These are phyloP conservation scores for Fusarium sp. DNA, from an alignment of 2,329 filamentous ascomycete species.

Conservation along the genomic window DNA sequence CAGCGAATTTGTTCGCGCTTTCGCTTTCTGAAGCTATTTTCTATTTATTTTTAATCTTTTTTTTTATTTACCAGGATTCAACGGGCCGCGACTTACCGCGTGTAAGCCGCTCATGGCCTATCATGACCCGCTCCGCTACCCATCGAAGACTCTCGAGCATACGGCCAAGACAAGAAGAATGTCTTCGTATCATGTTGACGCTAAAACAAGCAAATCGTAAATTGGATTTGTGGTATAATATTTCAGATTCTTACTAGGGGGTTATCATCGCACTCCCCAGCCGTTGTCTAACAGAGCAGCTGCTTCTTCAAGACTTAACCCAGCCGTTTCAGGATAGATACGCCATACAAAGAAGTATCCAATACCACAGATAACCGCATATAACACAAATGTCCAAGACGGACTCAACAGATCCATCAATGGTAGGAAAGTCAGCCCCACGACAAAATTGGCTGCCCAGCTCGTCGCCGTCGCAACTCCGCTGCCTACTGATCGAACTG, in stretches of 20 bases:
- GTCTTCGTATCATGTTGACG: constrained; percentile 15
- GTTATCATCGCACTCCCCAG: constrained; percentile 73
- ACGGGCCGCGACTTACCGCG: constrained; percentile 36
- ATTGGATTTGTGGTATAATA: background rate
- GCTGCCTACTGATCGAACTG: constrained; percentile 79
- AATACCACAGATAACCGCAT: constrained; percentile 75
- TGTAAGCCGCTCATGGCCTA: constrained; percentile 24
- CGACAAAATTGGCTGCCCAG: constrained; percentile 88
- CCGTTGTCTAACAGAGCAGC: constrained; percentile 77
- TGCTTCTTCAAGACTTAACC: constrained; percentile 84
- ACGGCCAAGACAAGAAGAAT: constrained; percentile 10
- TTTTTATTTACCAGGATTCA: background rate
- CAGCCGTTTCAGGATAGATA: constrained; percentile 89
- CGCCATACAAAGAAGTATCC: constrained; percentile 78
- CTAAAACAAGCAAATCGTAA: background rate
- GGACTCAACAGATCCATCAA: constrained; percentile 84
- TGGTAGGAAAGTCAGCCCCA: constrained; percentile 89
- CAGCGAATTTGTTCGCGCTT: constrained; percentile 24
- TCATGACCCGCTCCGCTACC: constrained; percentile 7
- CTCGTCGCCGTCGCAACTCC: constrained; percentile 83
- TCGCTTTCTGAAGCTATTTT: background rate
- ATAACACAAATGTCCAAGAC: constrained; percentile 83
- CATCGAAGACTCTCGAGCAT: constrained; percentile 28
- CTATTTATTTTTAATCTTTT: background rate
- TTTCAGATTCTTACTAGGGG: constrained; percentile 8